A percentile compares a stretch with the other conserved stretches of the same genome.
Conservation (phyloP, 805 yeast species). For the Saccharomycopsis synnaedendra region DNA sequence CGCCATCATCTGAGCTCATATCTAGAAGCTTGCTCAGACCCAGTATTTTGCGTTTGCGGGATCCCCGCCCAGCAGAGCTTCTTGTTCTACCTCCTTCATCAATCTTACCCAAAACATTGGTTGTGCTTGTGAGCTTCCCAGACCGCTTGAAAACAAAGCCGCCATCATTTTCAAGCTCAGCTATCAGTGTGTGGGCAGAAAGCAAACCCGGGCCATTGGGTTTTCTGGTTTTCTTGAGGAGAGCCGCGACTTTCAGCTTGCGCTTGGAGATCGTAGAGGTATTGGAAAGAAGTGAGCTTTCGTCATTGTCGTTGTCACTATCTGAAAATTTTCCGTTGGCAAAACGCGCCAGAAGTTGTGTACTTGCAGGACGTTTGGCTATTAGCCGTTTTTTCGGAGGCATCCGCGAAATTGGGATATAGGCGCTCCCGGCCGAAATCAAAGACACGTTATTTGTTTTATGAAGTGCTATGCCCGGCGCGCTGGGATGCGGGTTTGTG, state of each 20-base stretch:
- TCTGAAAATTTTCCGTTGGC: not conserved
- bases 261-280: not conserved
- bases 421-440: no score
- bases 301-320: not conserved
- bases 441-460: no score
- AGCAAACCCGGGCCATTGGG: not conserved
- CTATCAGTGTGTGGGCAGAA: not conserved
- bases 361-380: not conserved
- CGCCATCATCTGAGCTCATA: slow-evolving; percentile 10
- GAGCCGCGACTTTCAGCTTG: not conserved
- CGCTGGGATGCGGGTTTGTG: no score
- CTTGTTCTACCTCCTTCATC: not conserved
- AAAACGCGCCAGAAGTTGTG: not conserved
- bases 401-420: not conserved
- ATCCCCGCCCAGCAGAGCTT: no score
- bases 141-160: slow-evolving; percentile 11
- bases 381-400: slow-evolving; percentile 5
- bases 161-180: slow-evolving; percentile 13
- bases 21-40: slow-evolving; percentile 9
- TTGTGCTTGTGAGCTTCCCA: not conserved
- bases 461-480: no score
- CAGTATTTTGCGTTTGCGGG: no score
- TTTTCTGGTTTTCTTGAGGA: not conserved
- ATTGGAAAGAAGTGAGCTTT: not conserved
- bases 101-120: not conserved